Evolutionary conservation across 1,284 basidiomycete species (phyloP).

Genomic region (Polyporus tsugae): DNA sequence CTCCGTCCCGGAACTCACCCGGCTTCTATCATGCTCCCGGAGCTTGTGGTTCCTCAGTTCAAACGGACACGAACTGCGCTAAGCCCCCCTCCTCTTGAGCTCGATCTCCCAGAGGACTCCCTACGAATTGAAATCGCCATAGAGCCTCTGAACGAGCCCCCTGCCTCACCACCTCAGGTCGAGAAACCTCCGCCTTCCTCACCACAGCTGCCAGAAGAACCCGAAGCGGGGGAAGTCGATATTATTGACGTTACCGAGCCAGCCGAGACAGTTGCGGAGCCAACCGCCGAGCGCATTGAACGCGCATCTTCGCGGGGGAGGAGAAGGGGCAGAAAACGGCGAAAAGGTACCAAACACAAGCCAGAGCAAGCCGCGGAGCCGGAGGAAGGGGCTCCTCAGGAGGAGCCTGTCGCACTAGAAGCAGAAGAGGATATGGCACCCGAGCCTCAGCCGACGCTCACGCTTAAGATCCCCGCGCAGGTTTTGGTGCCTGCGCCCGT

Average conservation of each 20-base stretch:
- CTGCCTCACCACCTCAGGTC: not conserved
- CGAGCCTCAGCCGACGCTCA: conserved; percentile 31
- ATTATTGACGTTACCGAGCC: conserved; percentile 14
- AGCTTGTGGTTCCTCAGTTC: conserved; percentile 62
- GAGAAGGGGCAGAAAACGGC: conserved; percentile 26
- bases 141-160: not conserved
- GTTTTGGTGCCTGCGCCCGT: conserved; percentile 12
- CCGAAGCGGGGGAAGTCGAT: conserved; percentile 15
- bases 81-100: conserved; percentile 45
- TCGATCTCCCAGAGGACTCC: conserved; percentile 4
- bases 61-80: conserved; percentile 51
- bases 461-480: conserved; percentile 40
- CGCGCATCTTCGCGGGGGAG: conserved; percentile 19
- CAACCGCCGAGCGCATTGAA: conserved; percentile 6
- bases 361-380: not conserved
- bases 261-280: conserved; percentile 5
- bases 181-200: conserved; percentile 1
- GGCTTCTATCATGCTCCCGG: conserved; percentile 64
- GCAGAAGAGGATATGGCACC: conserved; percentile 19
- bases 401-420: conserved; percentile 7
- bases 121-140: conserved; percentile 6
- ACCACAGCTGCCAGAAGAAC: not conserved
- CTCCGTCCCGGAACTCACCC: conserved; percentile 60
- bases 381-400: conserved; percentile 13
- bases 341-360: conserved; percentile 16